Percentiles rank a stretch among this genome's conserved stretches.
phyloP scores from a whole-genome alignment of 164 flowering plant genomes.

The Umbilicus rupestris region DNA sequence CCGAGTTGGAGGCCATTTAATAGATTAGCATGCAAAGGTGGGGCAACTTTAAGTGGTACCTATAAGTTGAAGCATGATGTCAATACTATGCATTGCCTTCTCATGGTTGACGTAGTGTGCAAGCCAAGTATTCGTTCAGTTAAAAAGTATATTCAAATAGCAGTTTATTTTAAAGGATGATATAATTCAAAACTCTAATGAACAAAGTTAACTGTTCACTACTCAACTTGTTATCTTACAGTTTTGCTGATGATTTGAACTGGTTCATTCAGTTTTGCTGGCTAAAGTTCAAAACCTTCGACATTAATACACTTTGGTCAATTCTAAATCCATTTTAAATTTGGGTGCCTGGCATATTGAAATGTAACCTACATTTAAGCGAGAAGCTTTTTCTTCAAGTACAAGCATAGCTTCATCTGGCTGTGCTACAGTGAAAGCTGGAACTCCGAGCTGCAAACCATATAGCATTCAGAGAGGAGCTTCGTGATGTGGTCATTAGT shows the following conservation, averaged over 20 bases:
- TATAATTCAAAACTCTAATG: neutral
- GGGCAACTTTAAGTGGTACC: slow-evolving; percentile 69
- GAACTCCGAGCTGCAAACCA: slow-evolving; percentile 55
- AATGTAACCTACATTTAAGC: slow-evolving; percentile 51
- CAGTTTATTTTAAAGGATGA: neutral
- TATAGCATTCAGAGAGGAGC: neutral
- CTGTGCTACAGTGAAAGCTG: slow-evolving; percentile 91
- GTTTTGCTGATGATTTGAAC: neutral
- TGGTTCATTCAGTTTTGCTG: neutral
- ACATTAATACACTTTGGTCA: neutral
- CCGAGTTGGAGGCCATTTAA: slow-evolving; percentile 68
- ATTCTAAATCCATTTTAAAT: neutral
- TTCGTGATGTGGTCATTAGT: neutral
- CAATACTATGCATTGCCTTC: slow-evolving; percentile 4
- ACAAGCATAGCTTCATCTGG: slow-evolving; percentile 94
- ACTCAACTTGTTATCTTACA: neutral
- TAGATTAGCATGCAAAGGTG: slow-evolving; percentile 53
- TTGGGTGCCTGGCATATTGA: neutral
- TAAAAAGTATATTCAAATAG: neutral
- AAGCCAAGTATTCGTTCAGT: neutral
- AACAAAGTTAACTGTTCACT: neutral
- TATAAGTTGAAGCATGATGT: slow-evolving; percentile 22
- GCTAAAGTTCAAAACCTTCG: neutral
- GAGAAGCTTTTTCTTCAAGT: slow-evolving; percentile 64
- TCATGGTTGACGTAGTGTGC: neutral